Evolutionary conservation across 2,329 filamentous ascomycete genomes (phyloP).

Genomic region (Tolypocladium pustulatum): DNA sequence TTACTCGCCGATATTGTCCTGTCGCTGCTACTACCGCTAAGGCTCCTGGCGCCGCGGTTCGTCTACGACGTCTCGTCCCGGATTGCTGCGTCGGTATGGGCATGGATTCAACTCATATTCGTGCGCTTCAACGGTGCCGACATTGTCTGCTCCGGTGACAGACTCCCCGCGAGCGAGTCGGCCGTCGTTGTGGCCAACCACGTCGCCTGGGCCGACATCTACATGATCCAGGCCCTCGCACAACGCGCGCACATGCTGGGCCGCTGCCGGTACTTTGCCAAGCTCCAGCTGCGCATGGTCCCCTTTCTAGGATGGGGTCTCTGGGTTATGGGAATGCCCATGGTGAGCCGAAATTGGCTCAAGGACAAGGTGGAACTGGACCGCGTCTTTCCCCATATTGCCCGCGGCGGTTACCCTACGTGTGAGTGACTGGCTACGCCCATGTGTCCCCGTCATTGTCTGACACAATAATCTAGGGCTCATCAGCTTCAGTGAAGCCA

Average conservation of each 20-base stretch:
- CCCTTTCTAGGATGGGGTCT: constrained; percentile 54
- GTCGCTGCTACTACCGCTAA: constrained; percentile 37
- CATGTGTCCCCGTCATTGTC: not conserved
- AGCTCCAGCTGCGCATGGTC: constrained; percentile 46
- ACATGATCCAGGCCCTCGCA: constrained; percentile 51
- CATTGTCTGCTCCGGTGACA: constrained; percentile 42
- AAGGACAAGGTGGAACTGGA: constrained; percentile 45
- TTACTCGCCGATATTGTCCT: constrained; percentile 39
- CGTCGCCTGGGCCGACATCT: constrained; percentile 53
- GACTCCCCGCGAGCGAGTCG: constrained; percentile 41
- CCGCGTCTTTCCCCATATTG: constrained; percentile 44
- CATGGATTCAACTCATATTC: constrained; percentile 47
- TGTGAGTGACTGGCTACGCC: constrained; percentile 31
- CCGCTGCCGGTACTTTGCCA: constrained; percentile 53
- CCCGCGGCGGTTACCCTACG: constrained; percentile 40
- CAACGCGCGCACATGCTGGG: constrained; percentile 44
- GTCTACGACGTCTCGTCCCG: constrained; percentile 44
- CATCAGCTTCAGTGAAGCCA: constrained; percentile 55
- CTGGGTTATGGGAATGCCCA: constrained; percentile 55
- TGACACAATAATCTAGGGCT: constrained; percentile 34
- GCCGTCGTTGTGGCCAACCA: constrained; percentile 52
- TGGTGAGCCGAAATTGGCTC: constrained; percentile 50
- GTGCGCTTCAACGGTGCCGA: constrained; percentile 39
- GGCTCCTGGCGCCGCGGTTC: constrained; percentile 33
- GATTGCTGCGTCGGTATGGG: constrained; percentile 45